These are phyloP conservation scores for Roridomyces roridus DNA, from an alignment of 768 basidiomycete genomes.

Conservation along the genomic window DNA sequence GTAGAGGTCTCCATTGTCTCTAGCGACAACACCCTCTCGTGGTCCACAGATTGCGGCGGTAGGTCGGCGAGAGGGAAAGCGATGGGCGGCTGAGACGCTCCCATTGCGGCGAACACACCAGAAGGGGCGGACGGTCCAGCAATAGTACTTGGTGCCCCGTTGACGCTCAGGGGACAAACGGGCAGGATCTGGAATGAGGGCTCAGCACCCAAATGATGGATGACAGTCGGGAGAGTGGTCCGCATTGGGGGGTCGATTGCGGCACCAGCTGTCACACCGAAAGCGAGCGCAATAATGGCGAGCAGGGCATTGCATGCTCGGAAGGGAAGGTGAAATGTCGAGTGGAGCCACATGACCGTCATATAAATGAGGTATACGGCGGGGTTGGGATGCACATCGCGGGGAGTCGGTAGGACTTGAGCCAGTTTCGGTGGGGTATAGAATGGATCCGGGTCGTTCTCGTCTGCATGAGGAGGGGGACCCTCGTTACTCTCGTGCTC, in stretches of 20 bases:
- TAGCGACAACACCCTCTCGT: too few species aligned
- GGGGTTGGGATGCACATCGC: too few species aligned
- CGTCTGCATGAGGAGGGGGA: not conserved
- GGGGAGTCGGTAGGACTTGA: not conserved
- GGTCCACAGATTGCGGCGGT: too few species aligned
- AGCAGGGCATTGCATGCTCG: constrained; percentile 24
- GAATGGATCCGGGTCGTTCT: not conserved
- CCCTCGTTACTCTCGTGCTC: too few species aligned
- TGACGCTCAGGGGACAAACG: too few species aligned
- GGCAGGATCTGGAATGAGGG: constrained; percentile 10
- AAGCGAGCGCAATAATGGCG: constrained; percentile 5
- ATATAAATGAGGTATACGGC: constrained; percentile 16
- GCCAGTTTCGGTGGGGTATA: too few species aligned
- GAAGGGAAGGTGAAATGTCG: constrained; percentile 23
- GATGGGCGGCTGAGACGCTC: too few species aligned
- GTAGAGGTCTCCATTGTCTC: too few species aligned
- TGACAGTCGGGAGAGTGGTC: constrained; percentile 21
- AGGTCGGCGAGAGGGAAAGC: too few species aligned
- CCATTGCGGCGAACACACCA: too few species aligned
- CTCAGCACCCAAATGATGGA: constrained; percentile 6
- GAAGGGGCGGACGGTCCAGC: too few species aligned
- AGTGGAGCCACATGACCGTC: constrained; percentile 22
- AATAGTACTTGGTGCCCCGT: too few species aligned
- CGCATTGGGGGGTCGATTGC: constrained; percentile 4
- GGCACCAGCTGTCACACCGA: not conserved